Conservation (phyloP, 2,329 filamentous ascomycete genomes). For the Didymella arachidicola region DNA sequence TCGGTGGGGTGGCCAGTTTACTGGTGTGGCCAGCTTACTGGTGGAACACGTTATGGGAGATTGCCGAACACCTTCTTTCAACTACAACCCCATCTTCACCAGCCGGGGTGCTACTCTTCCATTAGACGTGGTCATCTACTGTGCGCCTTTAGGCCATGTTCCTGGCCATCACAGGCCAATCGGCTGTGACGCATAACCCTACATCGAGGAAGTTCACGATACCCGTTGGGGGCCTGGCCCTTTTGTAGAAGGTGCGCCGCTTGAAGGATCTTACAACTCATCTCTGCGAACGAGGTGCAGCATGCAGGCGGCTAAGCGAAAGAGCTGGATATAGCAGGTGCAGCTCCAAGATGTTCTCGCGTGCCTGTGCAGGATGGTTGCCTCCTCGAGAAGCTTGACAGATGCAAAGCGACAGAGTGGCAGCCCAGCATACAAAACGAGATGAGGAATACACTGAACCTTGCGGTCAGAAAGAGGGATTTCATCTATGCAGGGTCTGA, state of each 20-base stretch:
- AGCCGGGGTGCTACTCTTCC: neutral
- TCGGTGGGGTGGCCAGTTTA: no score
- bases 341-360: neutral
- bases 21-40: no score
- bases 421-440: neutral
- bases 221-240: neutral
- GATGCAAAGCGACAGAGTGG: neutral
- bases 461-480: no score
- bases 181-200: neutral
- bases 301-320: neutral
- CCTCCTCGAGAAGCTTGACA: neutral
- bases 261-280: conserved; percentile 7
- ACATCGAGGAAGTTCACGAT: neutral
- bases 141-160: neutral
- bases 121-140: neutral
- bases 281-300: conserved; percentile 5
- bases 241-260: neutral
- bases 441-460: neutral
- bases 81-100: neutral
- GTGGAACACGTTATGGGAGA: no score
- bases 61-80: conserved; percentile 5
- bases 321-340: conserved; percentile 5
- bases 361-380: neutral
- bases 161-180: conserved; percentile 1
- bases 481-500: neutral